A percentile compares a stretch with the other conserved stretches of the same genome.
phyloP scores from a whole-genome alignment of 192 early-diverging fungal genomes.

The Funneliformis mosseae region DNA sequence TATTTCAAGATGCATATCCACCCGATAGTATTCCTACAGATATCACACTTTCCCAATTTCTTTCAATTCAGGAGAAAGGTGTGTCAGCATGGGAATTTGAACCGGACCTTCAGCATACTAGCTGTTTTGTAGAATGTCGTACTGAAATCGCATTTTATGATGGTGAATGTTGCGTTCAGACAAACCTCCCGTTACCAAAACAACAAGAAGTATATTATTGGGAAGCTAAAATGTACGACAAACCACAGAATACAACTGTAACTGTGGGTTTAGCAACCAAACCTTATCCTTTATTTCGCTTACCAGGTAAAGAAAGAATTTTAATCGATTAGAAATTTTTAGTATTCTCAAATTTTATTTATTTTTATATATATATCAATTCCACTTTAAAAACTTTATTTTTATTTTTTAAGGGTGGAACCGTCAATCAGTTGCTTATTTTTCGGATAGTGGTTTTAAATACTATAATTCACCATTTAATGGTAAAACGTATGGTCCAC shows the following conservation, averaged over 20 bases:
- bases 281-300: constrained; percentile 71
- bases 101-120: constrained; percentile 58
- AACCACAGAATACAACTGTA: constrained; percentile 65
- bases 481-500: constrained; percentile 61
- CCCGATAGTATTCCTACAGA: constrained; percentile 76
- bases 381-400: background rate
- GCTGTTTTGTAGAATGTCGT: constrained; percentile 65
- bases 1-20: constrained; percentile 71
- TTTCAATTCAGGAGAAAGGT: constrained; percentile 79
- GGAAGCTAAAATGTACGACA: constrained; percentile 81
- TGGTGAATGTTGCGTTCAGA: constrained; percentile 74
- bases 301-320: constrained; percentile 49
- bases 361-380: no score
- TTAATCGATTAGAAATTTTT: background rate
- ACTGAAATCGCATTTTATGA: constrained; percentile 78
- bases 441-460: constrained; percentile 65
- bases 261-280: constrained; percentile 75
- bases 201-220: constrained; percentile 82
- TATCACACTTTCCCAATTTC: constrained; percentile 73
- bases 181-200: constrained; percentile 79
- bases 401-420: constrained; percentile 64
- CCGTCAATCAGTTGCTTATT: constrained; percentile 73
- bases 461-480: constrained; percentile 71
- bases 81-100: constrained; percentile 85
- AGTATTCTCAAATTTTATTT: background rate